Evolutionary conservation across 2,329 filamentous ascomycete species (phyloP), one percentile per base, ranked within the genome.

Genomic region (Colletotrichum nymphaeae): DNA sequence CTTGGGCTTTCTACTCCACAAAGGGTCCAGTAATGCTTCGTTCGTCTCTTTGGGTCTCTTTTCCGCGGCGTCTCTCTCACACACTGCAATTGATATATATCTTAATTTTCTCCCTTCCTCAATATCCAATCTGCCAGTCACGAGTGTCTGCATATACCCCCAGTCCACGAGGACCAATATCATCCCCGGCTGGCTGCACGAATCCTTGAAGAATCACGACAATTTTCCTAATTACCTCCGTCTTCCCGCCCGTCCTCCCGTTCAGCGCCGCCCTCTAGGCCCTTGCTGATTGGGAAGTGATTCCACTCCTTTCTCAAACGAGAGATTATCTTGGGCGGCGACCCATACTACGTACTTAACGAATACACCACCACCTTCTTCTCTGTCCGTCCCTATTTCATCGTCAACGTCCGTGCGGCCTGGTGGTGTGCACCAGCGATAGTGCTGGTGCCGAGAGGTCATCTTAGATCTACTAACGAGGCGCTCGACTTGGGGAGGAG

Each of bases 21-120:
- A 72, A 72, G 46, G 52, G 37, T 62, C 63, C 57, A 24, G 69
- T 35, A 68, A 63, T 57, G 69, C 69, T 72, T 72, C 57, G 57
- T 72, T 72, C 57, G 58, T 63, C 62, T 22, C 62, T 42, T 66
- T n/a, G 37, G 28, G 14, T 56, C 46, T 62, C 55, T 28, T 49
- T 12, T 49, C 35, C 12, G 9, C 49, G 30, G 56, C 49, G 46
- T 26, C 6, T 46, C 42, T 46, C 42, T n/a, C 42, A 49, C 42
- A 49, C 42, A n/a, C 42, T 62, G 55, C 14, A 42, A 7, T 19
- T 16, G 12, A 3, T 42, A 42, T 19, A 42, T 42, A 7, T 19
- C 37, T 46, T 22, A 58, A 52, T 58, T 30, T 66, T 46, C 52
- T 71, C 69, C 42, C 59, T 53, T 62, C 67, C 69, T 56, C 55